A percentile compares a stretch with the other conserved stretches of the same genome.
Conservation (phyloP, 768 basidiomycete genomes). For the Tricholoma hemisulphureum region DNA sequence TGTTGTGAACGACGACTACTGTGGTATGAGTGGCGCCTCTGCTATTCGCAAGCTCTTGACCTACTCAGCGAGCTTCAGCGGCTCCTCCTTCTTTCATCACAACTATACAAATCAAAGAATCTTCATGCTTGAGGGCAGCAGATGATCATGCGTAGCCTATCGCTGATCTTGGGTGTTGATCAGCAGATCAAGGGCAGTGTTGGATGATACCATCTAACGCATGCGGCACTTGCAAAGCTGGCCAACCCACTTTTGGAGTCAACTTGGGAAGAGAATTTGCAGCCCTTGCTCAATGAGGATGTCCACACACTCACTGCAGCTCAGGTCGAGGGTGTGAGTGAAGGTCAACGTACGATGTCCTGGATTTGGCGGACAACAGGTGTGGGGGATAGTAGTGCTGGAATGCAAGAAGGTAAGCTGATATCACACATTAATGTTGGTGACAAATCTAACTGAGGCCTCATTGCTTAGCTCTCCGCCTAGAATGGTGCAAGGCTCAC, state of each 20-base stretch:
- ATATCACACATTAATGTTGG: background rate
- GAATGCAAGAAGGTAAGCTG: conserved; percentile 4
- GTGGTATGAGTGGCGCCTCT: background rate
- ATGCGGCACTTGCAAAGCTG: background rate
- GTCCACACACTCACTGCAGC: background rate
- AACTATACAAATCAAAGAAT: background rate
- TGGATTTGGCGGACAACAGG: conserved; percentile 5
- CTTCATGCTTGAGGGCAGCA: conserved; percentile 14
- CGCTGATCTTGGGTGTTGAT: conserved; percentile 10
- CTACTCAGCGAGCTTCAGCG: background rate
- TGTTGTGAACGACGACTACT: background rate
- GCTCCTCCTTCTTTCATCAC: background rate
- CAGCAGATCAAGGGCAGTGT: background rate
- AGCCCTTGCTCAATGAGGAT: background rate
- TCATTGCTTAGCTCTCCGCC: conserved; percentile 2
- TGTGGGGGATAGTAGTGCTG: background rate
- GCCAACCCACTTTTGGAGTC: background rate
- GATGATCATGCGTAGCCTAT: conserved; percentile 21
- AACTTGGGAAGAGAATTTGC: background rate
- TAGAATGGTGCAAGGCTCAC: conserved; percentile 11
- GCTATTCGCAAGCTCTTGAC: background rate
- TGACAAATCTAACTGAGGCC: background rate
- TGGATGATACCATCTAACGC: background rate
- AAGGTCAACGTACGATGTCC: too few relatives aligned
- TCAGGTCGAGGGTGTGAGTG: background rate